Evolutionary conservation across 1,284 basidiomycete genomes (phyloP).

Genomic region (Erythrobasidium hasegawianum): DNA sequence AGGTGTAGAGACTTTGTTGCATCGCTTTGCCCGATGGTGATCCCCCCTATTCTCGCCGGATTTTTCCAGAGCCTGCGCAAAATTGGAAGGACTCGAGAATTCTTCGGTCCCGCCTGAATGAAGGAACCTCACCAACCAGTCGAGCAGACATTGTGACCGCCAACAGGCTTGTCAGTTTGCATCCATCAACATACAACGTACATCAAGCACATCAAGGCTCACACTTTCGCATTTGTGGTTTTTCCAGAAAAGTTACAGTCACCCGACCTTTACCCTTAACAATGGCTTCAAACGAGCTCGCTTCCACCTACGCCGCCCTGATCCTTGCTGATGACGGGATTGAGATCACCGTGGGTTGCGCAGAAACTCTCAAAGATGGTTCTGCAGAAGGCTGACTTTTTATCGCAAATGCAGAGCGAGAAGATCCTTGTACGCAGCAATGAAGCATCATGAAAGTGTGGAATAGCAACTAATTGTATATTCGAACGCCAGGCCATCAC

Average conservation of each 20-base stretch:
- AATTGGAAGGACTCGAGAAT: no score
- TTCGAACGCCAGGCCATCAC: constrained; percentile 75
- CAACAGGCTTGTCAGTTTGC: not conserved
- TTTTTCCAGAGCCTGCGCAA: no score
- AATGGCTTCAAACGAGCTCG: constrained; percentile 60
- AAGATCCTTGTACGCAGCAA: constrained; percentile 32
- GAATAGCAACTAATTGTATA: not conserved
- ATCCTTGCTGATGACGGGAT: constrained; percentile 95
- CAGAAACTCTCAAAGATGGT: constrained; percentile 1
- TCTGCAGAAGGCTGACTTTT: not conserved
- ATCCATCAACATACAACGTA: no score
- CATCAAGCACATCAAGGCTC: no score
- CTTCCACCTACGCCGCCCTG: constrained; percentile 84
- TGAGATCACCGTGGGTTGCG: constrained; percentile 86
- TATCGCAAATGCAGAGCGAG: constrained; percentile 24
- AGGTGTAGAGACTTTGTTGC: no score
- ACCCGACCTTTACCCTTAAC: not conserved
- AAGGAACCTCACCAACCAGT: constrained; percentile 11
- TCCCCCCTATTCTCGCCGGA: no score
- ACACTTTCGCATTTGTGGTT: not conserved
- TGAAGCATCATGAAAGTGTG: not conserved
- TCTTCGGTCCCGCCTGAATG: no score
- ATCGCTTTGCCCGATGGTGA: no score
- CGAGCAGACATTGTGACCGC: constrained; percentile 21
- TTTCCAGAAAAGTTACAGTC: not conserved